Evolutionary conservation across 768 basidiomycete species (phyloP).

Genomic region (Chalciporus chontae): DNA sequence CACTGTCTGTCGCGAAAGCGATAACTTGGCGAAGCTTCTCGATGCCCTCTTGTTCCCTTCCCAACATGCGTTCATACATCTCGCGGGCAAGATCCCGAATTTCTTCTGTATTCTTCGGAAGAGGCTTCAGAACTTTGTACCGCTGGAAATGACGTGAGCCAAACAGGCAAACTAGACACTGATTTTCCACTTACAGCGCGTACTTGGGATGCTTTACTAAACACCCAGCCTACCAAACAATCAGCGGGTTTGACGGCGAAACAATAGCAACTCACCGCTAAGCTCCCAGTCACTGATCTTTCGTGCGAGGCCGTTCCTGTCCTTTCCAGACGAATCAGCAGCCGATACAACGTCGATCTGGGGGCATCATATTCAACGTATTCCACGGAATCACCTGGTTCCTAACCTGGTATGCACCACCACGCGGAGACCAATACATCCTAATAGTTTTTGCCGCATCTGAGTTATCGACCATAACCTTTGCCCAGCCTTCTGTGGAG

Average conservation of each 20-base stretch:
- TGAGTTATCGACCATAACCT: constrained; percentile 30
- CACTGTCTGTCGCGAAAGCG: constrained; percentile 34
- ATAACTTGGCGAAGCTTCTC: constrained; percentile 38
- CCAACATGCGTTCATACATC: constrained; percentile 37
- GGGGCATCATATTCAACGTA: neutral
- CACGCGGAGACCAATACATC: constrained; percentile 28
- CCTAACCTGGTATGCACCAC: constrained; percentile 20
- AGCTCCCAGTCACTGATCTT: constrained; percentile 41
- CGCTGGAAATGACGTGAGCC: constrained; percentile 25
- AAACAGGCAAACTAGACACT: neutral
- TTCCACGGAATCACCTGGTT: neutral
- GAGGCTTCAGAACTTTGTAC: constrained; percentile 33
- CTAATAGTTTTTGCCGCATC: constrained; percentile 32
- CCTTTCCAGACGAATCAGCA: constrained; percentile 24
- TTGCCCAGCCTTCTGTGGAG: constrained; percentile 21
- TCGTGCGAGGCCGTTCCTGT: constrained; percentile 32
- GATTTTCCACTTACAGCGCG: constrained; percentile 27
- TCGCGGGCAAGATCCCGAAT: constrained; percentile 32
- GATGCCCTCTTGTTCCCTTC: constrained; percentile 41
- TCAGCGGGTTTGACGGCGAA: neutral
- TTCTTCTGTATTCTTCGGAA: constrained; percentile 32
- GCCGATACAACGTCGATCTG: constrained; percentile 37
- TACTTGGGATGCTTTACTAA: constrained; percentile 37
- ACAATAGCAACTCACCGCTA: constrained; percentile 17
- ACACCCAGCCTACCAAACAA: constrained; percentile 24